Evolutionary conservation across 345 rosid species (phyloP).

Genomic region (Anacardium occidentale): DNA sequence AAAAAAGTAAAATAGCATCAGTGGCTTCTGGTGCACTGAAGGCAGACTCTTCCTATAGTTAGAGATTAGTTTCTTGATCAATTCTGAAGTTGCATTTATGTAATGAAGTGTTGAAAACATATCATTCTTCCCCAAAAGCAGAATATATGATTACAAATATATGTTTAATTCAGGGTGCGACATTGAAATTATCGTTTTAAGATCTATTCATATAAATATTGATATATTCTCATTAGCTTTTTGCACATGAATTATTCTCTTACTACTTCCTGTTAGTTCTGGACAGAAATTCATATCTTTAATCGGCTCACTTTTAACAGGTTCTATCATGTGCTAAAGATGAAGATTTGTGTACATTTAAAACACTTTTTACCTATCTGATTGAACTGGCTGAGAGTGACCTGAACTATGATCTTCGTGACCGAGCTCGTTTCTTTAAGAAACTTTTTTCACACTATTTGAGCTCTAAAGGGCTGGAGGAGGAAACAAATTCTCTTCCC

Average conservation of each 20-base stretch:
- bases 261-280: slow-evolving; percentile 11
- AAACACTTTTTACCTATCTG: slow-evolving; percentile 58
- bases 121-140: background rate
- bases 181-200: slow-evolving; percentile 1
- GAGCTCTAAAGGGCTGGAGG: slow-evolving; percentile 38
- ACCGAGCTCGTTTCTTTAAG: slow-evolving; percentile 77
- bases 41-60: background rate
- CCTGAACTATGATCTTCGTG: slow-evolving; percentile 82
- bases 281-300: slow-evolving; percentile 13
- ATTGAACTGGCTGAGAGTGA: slow-evolving; percentile 89
- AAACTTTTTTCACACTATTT: slow-evolving; percentile 47
- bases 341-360: slow-evolving; percentile 51
- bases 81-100: background rate
- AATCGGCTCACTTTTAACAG: slow-evolving; percentile 37
- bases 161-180: background rate
- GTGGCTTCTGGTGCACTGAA: background rate
- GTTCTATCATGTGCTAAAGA: slow-evolving; percentile 49
- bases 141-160: background rate
- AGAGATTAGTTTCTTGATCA: background rate
- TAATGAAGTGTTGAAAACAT: background rate
- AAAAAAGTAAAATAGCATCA: background rate
- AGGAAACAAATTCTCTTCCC: slow-evolving; percentile 35
- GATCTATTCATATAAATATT: background rate
- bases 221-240: background rate
- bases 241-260: slow-evolving; percentile 15